Base-by-base conservation (phyloP, 23 red algal genomes). In the Gracilaria vermiculophylla region DNA sequence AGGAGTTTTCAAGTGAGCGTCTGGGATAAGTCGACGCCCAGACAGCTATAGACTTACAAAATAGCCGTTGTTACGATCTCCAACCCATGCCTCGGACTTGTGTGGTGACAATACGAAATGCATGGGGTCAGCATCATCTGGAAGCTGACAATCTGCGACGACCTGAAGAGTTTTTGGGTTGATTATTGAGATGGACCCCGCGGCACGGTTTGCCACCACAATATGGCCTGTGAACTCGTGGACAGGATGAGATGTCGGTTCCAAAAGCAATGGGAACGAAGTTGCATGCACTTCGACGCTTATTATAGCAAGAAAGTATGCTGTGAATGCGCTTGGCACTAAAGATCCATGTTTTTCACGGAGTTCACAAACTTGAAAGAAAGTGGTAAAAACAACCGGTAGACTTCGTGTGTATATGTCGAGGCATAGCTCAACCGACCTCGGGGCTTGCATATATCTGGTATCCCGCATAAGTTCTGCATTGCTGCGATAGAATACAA, bases 61-160 rank as follows among this genome's bases (percentile, higher is more conserved):
- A 67, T 25, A 19, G 62, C 35, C 72, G 60, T 85, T 85, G 23
- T 20, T 19, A 37, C 81, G 81, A 44, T 85, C 81, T 23, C 81
- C 81, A 23, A 85, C 81, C 81, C 81, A 85, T 61, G 72, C 27
- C 81, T 85, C 81, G 28, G 62, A 53, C 3, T 43, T 69, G 9
- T 53, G 36, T 27, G 44, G 66, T 23, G 81, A 72, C 20, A 48
- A 32, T 16, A 27, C 81, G 21, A 85, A 31, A 31, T 85, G 72
- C 81, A 85, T 85, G 12, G 81, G 81, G 40, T 85, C 81, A 16
- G 51, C 62, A 54, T 39, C 60, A 1, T 44, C 23, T 43, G 61
- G n/a, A 9, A 85, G 57, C 41, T 48, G 31, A 36, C 49, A 85
- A 9, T 67, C 21, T 13, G n/a, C 81, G 24, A 85, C 81, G 11